phyloP scores from a whole-genome alignment of 2,329 filamentous ascomycete species.

The Amphichorda felina region DNA sequence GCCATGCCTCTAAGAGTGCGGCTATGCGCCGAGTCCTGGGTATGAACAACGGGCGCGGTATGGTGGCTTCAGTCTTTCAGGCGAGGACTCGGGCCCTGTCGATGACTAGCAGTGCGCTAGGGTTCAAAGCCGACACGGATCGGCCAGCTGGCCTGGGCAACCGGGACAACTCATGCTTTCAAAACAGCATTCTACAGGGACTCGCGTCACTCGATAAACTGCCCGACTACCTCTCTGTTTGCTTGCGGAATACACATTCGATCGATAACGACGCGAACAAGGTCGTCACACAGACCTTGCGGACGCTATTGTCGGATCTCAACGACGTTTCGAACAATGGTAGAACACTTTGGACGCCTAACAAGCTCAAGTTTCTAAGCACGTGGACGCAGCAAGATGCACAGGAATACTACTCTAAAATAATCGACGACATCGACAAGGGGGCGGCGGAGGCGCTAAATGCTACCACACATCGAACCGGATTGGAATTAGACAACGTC shows the following conservation, averaged over 20 bases:
- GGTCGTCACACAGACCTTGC: slow-evolving; percentile 38
- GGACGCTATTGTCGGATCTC: slow-evolving; percentile 56
- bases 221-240: slow-evolving; percentile 47
- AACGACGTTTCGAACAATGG: slow-evolving; percentile 62
- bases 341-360: slow-evolving; percentile 68
- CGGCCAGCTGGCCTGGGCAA: slow-evolving; percentile 68
- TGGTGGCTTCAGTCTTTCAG: slow-evolving; percentile 45
- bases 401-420: slow-evolving; percentile 90
- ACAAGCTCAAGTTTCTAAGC: slow-evolving; percentile 78
- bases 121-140: slow-evolving; percentile 25
- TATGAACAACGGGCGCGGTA: slow-evolving; percentile 37
- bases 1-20: slow-evolving; percentile 49
- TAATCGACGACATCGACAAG: slow-evolving; percentile 75
- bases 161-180: slow-evolving; percentile 91
- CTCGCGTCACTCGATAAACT: slow-evolving; percentile 66
- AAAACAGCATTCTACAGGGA: slow-evolving; percentile 88
- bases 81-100: slow-evolving; percentile 44
- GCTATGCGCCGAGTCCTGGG: slow-evolving; percentile 52
- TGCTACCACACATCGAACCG: slow-evolving; percentile 34
- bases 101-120: slow-evolving; percentile 31
- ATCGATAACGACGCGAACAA: slow-evolving; percentile 11
- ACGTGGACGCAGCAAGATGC: slow-evolving; percentile 96
- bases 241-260: slow-evolving; percentile 18
- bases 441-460: slow-evolving; percentile 47
- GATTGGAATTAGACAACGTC: neutral